Conservation (phyloP, 306 rosid species). For the Delonix regia region DNA sequence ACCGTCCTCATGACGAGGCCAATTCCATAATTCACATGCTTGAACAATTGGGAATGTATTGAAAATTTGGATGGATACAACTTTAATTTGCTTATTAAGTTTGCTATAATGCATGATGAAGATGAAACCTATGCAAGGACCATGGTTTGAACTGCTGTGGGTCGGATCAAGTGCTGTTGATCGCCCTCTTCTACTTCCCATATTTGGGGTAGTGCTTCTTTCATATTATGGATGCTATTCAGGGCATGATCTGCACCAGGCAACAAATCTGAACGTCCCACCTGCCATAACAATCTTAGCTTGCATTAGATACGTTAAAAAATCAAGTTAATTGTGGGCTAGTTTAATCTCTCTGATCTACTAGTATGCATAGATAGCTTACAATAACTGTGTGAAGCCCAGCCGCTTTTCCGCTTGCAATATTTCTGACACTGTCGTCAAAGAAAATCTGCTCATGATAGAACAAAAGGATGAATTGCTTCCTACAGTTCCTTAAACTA, state of each 20-base stretch:
- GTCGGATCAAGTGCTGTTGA: conserved; percentile 37
- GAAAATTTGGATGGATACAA: too few relatives aligned
- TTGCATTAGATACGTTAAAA: background rate
- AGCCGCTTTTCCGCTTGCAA: conserved; percentile 64
- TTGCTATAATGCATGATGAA: conserved; percentile 8
- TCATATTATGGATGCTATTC: background rate
- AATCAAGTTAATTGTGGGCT: background rate
- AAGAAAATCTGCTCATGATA: conserved; percentile 53
- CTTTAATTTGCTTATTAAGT: background rate
- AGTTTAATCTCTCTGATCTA: too few relatives aligned
- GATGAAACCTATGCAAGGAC: conserved; percentile 45
- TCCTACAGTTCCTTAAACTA: background rate
- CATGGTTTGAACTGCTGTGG: conserved; percentile 36
- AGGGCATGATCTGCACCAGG: background rate
- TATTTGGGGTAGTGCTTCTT: conserved; percentile 29
- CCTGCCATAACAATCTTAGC: background rate
- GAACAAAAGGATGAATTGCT: background rate
- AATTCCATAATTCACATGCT: background rate
- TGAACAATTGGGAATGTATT: background rate
- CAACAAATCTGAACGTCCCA: background rate
- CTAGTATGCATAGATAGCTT: conserved; percentile 15
- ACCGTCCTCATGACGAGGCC: background rate
- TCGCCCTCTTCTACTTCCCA: conserved; percentile 54
- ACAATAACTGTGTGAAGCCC: conserved; percentile 66
- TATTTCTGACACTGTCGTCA: conserved; percentile 64